Evolutionary conservation across 2,329 filamentous ascomycete genomes (phyloP), one percentile per base, ranked within the genome.

Genomic region (Corynespora cassiicola): DNA sequence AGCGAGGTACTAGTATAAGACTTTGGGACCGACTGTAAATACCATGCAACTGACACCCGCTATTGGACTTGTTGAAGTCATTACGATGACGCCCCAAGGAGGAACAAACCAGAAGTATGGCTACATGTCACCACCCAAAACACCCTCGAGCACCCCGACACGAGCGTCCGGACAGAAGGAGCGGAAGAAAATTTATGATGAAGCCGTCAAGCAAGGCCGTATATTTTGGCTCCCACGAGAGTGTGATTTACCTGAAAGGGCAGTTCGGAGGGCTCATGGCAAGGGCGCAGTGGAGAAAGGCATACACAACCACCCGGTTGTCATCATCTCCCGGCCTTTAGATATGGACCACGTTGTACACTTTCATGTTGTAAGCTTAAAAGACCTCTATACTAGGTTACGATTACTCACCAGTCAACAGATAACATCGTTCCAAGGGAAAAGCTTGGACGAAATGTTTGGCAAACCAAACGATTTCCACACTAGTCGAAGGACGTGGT

Each of bases 381-480:
- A 16, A 18, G 22, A 12, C 11, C 5, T 30, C 7, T 8, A 16
- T n/a, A 31, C 16, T 31, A 30, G 22, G 4, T 16, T 6, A 25
- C 3, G n/a, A 4, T 10, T 32, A 38, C 51, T 58, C 19, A 65
- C 39, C 21, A 27, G 19, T 11, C 23, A 23, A 3, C 26, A 67
- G 65, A 60, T 67, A 10, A 65, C 63, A 2, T 66, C 63, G 5
- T 54, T 67, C 30, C 54, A 65, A 38, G 59, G 63, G 25, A 66
- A 60, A 34, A 54, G 45, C 12, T 54, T 69, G 7, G 42, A 59
- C 19, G 52, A 66, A 29, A 50, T 61, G 19, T 69, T 65, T 31
- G 50, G 52, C 23, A 61, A 62, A 35, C 26, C 52, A 15, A 65
- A 59, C 44, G 56, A 66, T 9, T 65, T 61, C 32, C 63, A 67